Evolutionary conservation across 768 basidiomycete genomes (phyloP).

Genomic region (Leccinum variicolor): DNA sequence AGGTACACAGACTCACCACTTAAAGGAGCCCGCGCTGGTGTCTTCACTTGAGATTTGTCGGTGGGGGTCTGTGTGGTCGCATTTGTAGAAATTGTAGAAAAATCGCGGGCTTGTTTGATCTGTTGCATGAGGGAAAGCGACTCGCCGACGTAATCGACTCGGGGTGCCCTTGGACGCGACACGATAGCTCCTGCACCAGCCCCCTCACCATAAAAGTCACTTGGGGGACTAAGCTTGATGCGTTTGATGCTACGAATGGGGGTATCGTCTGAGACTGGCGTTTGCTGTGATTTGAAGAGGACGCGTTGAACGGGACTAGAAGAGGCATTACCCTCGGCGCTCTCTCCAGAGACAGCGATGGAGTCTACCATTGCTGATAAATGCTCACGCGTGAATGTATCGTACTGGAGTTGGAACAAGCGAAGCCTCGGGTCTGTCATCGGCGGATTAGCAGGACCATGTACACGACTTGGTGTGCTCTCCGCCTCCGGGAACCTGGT

Average conservation of each 20-base stretch:
- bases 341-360: slow-evolving; percentile 72
- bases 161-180: slow-evolving; percentile 43
- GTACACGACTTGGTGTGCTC: slow-evolving; percentile 47
- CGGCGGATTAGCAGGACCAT: slow-evolving; percentile 29
- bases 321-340: slow-evolving; percentile 41
- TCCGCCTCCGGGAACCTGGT: slow-evolving; percentile 49
- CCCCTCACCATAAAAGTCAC: slow-evolving; percentile 55
- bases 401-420: slow-evolving; percentile 92
- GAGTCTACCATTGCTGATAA: slow-evolving; percentile 93
- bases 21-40: neutral
- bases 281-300: slow-evolving; percentile 48
- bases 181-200: slow-evolving; percentile 45
- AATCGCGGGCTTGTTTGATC: slow-evolving; percentile 74
- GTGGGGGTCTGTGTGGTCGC: slow-evolving; percentile 37
- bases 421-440: slow-evolving; percentile 72
- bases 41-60: slow-evolving; percentile 9
- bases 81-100: slow-evolving; percentile 69
- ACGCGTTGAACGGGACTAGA: slow-evolving; percentile 41
- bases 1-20: slow-evolving; percentile 15
- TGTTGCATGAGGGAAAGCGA: slow-evolving; percentile 75
- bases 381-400: slow-evolving; percentile 94
- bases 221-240: slow-evolving; percentile 69
- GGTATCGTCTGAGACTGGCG: slow-evolving; percentile 39
- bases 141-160: slow-evolving; percentile 76
- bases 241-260: slow-evolving; percentile 76